Conservation (phyloP, 2,329 filamentous ascomycete species). For the Pseudonectria foliicola region DNA sequence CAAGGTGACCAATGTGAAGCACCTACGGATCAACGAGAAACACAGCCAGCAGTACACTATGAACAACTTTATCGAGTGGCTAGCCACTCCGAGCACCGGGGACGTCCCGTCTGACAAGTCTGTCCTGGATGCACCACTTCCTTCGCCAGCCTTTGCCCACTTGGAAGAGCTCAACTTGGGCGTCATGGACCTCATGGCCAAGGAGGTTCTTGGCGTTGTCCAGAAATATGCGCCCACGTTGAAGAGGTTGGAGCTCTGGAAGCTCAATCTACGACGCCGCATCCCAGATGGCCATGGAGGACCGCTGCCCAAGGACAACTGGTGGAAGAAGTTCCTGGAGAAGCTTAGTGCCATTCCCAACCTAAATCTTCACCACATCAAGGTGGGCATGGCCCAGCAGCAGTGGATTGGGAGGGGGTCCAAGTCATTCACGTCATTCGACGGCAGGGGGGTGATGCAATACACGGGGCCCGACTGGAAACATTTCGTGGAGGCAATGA, state of each 20-base stretch:
- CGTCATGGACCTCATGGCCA: slow-evolving; percentile 22
- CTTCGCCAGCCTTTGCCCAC: slow-evolving; percentile 24
- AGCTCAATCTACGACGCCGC: slow-evolving; percentile 24
- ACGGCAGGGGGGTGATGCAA: slow-evolving; percentile 3
- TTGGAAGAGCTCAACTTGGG: slow-evolving; percentile 40
- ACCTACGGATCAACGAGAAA: slow-evolving; percentile 44
- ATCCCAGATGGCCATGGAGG: slow-evolving; percentile 5
- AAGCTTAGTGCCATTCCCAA: slow-evolving; percentile 23
- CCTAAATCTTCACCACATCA: slow-evolving; percentile 28
- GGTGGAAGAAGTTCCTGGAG: slow-evolving; percentile 35
- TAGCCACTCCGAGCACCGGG: slow-evolving; percentile 17
- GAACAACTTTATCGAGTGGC: slow-evolving; percentile 32
- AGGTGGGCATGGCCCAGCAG: slow-evolving; percentile 24
- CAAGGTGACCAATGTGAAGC: slow-evolving; percentile 34
- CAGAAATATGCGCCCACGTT: slow-evolving; percentile 38
- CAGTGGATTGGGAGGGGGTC: slow-evolving; percentile 11
- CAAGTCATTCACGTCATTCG: slow-evolving; percentile 9
- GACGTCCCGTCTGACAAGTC: not conserved
- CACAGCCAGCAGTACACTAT: slow-evolving; percentile 4
- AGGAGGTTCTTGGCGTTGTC: slow-evolving; percentile 28
- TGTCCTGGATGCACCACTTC: slow-evolving; percentile 1
- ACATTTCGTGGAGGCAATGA: slow-evolving; percentile 26
- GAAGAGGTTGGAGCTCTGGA: slow-evolving; percentile 38
- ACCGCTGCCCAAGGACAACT: slow-evolving; percentile 17
- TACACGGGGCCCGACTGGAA: slow-evolving; percentile 31